Percentiles rank a stretch among this genome's conserved stretches.
Evolutionary conservation across 805 yeast species (phyloP).

Genomic region (Candida alai): DNA sequence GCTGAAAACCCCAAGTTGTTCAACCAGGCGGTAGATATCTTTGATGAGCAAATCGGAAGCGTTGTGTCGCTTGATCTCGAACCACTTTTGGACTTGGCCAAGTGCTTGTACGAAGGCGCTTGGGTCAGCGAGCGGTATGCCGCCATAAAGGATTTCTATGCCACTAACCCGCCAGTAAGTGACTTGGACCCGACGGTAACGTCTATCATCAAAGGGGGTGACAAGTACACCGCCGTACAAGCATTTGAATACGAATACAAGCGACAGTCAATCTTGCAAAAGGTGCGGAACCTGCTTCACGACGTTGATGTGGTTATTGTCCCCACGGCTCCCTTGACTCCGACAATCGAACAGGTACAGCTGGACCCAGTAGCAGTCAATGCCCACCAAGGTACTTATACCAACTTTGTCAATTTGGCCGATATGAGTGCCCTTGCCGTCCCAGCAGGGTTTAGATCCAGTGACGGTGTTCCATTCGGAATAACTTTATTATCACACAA

Average conservation of each 20-base stretch:
- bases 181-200: slow-evolving; percentile 82
- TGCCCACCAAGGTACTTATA: slow-evolving; percentile 96
- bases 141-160: slow-evolving; percentile 71
- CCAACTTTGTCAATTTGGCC: slow-evolving; percentile 92
- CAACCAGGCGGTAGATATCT: slow-evolving; percentile 51
- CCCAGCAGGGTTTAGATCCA: slow-evolving; percentile 81
- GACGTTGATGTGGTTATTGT: slow-evolving; percentile 75
- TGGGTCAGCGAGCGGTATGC: slow-evolving; percentile 97
- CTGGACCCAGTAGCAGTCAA: slow-evolving; percentile 79
- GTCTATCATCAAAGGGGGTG: slow-evolving; percentile 74
- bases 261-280: slow-evolving; percentile 74
- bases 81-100: slow-evolving; percentile 76
- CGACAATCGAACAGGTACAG: slow-evolving; percentile 68
- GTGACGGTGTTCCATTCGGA: slow-evolving; percentile 89
- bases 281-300: slow-evolving; percentile 50
- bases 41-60: slow-evolving; percentile 42
- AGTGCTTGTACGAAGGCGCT: slow-evolving; percentile 92
- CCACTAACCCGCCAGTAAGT: slow-evolving; percentile 62
- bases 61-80: slow-evolving; percentile 66
- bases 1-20: slow-evolving; percentile 69
- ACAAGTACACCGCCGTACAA: slow-evolving; percentile 73
- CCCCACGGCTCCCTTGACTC: slow-evolving; percentile 93
- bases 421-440: slow-evolving; percentile 89
- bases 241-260: slow-evolving; percentile 83
- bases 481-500: slow-evolving; percentile 78